Evolutionary conservation across 139 green algal species (phyloP).

Genomic region (Edaphochlamys debaryana): DNA sequence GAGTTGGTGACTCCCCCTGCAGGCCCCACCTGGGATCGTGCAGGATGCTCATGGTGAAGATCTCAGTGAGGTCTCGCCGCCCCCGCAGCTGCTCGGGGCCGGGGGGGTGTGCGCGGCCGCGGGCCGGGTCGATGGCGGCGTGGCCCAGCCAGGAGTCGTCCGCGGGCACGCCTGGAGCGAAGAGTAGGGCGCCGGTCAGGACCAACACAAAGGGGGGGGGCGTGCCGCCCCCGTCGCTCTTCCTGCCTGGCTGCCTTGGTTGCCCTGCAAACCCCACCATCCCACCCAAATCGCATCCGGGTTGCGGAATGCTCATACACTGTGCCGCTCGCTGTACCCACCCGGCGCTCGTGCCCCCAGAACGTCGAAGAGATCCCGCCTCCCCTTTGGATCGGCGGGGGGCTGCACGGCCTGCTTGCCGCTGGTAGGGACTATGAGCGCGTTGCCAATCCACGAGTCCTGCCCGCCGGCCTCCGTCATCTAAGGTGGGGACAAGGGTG

Average conservation of each 20-base stretch:
- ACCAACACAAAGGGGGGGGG: background rate
- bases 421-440: conserved; percentile 39
- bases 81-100: conserved; percentile 51
- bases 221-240: background rate
- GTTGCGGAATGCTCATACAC: too few species aligned
- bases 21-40: conserved; percentile 24
- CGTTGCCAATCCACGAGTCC: conserved; percentile 58
- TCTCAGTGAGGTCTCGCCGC: conserved; percentile 50
- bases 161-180: conserved; percentile 20
- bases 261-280: too few species aligned
- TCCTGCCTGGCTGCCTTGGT: background rate
- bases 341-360: conserved; percentile 19
- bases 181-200: too few species aligned
- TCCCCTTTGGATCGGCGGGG: conserved; percentile 51
- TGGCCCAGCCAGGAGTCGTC: conserved; percentile 65
- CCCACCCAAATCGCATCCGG: too few species aligned
- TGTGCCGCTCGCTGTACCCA: too few species aligned
- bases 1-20: too few species aligned
- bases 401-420: conserved; percentile 41
- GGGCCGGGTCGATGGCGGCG: conserved; percentile 54
- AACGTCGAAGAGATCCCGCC: conserved; percentile 62
- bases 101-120: conserved; percentile 38
- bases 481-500: background rate
- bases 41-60: conserved; percentile 35
- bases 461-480: conserved; percentile 35